Conservation (phyloP, 2,329 filamentous ascomycete genomes). For the Aspergillus pseudonomiae region DNA sequence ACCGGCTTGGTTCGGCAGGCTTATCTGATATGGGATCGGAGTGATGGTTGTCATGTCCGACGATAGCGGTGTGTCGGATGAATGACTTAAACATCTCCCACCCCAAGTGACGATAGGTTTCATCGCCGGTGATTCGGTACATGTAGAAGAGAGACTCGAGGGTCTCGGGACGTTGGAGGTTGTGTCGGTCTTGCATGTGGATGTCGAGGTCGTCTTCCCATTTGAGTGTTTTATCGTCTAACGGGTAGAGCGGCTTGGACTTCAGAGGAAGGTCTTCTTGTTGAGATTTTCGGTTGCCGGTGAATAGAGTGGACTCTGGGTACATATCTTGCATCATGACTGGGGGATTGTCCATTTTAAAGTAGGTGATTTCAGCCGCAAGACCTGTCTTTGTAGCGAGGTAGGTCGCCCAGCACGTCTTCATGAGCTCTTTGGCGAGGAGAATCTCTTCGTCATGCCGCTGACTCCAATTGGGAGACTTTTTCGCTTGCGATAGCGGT, state of each 20-base stretch:
- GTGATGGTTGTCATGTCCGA: slow-evolving; percentile 57
- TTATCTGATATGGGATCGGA: slow-evolving; percentile 20
- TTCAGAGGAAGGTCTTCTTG: slow-evolving; percentile 38
- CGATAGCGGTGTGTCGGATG: slow-evolving; percentile 78
- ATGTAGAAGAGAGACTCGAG: slow-evolving; percentile 97
- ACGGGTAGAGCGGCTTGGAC: slow-evolving; percentile 38
- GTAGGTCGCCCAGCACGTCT: slow-evolving; percentile 99
- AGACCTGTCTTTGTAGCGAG: slow-evolving; percentile 85
- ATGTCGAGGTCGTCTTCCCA: slow-evolving; percentile 82
- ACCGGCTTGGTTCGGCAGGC: slow-evolving; percentile 3
- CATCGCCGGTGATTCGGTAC: slow-evolving; percentile 95
- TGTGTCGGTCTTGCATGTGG: slow-evolving; percentile 82
- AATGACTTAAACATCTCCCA: slow-evolving; percentile 99
- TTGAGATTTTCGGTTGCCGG: slow-evolving; percentile 37
- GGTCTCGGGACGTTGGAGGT: slow-evolving; percentile 92
- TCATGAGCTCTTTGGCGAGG: slow-evolving; percentile 86
- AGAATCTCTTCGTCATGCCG: slow-evolving; percentile 84
- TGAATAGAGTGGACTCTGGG: slow-evolving; percentile 31
- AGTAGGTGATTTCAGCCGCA: slow-evolving; percentile 94
- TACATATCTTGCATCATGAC: slow-evolving; percentile 49
- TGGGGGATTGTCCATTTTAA: slow-evolving; percentile 73
- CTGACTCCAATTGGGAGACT: slow-evolving; percentile 71
- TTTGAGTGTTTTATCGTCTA: slow-evolving; percentile 33
- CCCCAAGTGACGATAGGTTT: slow-evolving; percentile 89
- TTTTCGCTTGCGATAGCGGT: slow-evolving; percentile 73